Evolutionary conservation across 2,329 filamentous ascomycete species (phyloP).

Genomic region (Clarireedia paspali): DNA sequence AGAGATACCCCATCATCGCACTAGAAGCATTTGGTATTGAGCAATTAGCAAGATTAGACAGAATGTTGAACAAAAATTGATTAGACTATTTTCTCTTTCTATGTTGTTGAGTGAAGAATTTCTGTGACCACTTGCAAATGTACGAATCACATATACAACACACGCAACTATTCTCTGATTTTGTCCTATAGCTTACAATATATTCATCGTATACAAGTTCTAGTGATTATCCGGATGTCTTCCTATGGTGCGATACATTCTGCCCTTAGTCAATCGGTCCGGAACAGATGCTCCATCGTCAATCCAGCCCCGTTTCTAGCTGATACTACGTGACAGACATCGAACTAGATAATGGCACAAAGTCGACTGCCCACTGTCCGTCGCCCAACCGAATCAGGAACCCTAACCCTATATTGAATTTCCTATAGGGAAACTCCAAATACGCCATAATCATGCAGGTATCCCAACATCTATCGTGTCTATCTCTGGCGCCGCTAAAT

Average conservation of each 20-base stretch:
- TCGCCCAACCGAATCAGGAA: neutral
- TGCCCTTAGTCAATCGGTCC: too few relatives aligned
- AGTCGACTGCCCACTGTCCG: neutral
- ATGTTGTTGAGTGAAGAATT: neutral
- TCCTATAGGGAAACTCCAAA: constrained; percentile 1
- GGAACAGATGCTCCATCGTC: too few relatives aligned
- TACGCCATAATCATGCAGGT: constrained; percentile 1
- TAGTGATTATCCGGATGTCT: too few relatives aligned
- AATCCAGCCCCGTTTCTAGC: too few relatives aligned
- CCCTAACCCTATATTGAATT: neutral
- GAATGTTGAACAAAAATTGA: neutral
- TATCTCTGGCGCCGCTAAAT: constrained; percentile 4
- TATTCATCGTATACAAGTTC: too few relatives aligned
- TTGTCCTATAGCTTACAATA: too few relatives aligned
- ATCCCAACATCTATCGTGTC: constrained; percentile 4
- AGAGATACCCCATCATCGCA: constrained; percentile 75
- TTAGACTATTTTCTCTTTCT: neutral
- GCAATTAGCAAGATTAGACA: neutral
- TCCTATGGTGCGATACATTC: too few relatives aligned
- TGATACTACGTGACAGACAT: too few relatives aligned
- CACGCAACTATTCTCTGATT: too few relatives aligned
- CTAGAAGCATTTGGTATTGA: constrained; percentile 90
- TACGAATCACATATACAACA: too few relatives aligned
- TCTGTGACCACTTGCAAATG: neutral
- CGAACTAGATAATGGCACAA: too few relatives aligned